Conservation (phyloP, 345 rosid species). For the Pseudoturritis turrita region DNA sequence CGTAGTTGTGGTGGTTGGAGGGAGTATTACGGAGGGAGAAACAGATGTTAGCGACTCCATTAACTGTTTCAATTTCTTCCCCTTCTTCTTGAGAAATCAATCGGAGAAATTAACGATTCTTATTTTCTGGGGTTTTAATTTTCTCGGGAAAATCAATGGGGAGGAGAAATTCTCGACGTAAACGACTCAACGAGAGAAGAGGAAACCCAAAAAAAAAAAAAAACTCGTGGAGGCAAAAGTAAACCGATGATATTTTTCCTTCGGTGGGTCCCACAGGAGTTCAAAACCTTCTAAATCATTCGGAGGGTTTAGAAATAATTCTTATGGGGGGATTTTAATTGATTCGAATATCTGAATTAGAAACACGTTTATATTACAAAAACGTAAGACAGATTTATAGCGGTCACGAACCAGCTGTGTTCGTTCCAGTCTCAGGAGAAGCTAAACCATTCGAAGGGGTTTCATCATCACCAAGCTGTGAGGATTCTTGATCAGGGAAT, state of each 20-base stretch:
- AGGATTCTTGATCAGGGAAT: slow-evolving; percentile 67
- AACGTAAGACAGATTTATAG: neutral
- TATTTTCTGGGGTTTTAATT: neutral
- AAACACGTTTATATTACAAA: slow-evolving; percentile 20
- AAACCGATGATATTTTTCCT: neutral
- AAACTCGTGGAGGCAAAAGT: slow-evolving; percentile 23
- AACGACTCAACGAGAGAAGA: slow-evolving; percentile 12
- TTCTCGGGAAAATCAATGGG: slow-evolving; percentile 19
- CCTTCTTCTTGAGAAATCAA: neutral
- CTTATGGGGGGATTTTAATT: neutral
- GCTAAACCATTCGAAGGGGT: slow-evolving; percentile 40
- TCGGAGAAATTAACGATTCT: neutral
- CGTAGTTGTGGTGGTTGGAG: slow-evolving; percentile 41
- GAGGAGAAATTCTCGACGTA: slow-evolving; percentile 21
- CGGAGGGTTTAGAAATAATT: neutral
- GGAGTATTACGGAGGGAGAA: slow-evolving; percentile 81
- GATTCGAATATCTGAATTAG: slow-evolving; percentile 13
- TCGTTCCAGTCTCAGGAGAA: slow-evolving; percentile 36
- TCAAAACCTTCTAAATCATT: neutral
- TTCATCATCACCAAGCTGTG: slow-evolving; percentile 40
- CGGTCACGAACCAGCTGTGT: slow-evolving; percentile 25
- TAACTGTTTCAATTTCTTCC: neutral
- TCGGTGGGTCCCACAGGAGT: slow-evolving; percentile 1
- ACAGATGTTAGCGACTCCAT: slow-evolving; percentile 73
- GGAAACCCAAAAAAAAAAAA: neutral